These are phyloP conservation scores for Osmanthus fragrans DNA, from an alignment of 257 asterid genomes.

Conservation along the genomic window DNA sequence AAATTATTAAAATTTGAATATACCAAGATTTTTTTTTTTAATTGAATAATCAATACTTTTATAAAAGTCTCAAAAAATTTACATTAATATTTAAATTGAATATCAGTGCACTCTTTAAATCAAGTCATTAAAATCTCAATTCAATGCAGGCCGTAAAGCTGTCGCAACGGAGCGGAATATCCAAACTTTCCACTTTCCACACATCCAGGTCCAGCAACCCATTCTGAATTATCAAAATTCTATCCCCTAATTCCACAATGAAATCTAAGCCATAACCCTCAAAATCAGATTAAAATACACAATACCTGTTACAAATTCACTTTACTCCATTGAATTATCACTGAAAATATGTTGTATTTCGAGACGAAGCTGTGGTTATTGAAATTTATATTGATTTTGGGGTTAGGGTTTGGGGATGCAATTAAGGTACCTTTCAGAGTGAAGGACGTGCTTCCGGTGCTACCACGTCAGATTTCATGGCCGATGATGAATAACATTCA, in stretches of 20 bases:
- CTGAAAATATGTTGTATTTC: conserved; percentile 22
- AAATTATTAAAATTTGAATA: too few relatives aligned
- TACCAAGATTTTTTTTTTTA: too few relatives aligned
- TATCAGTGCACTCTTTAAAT: too few relatives aligned
- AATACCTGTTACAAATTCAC: background rate
- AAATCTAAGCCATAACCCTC: conserved; percentile 24
- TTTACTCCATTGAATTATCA: conserved; percentile 10
- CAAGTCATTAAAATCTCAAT: too few relatives aligned
- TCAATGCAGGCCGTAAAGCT: too few relatives aligned
- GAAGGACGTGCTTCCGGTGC: conserved; percentile 83
- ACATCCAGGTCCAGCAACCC: background rate
- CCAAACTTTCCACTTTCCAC: too few relatives aligned
- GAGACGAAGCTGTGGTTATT: conserved; percentile 32
- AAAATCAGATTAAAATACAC: conserved; percentile 9
- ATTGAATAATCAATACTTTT: too few relatives aligned
- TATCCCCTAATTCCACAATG: conserved; percentile 24
- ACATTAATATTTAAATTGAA: too few relatives aligned
- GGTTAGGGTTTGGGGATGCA: conserved; percentile 49
- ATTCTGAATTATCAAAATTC: conserved; percentile 6
- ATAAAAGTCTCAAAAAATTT: too few relatives aligned
- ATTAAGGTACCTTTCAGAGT: conserved; percentile 76
- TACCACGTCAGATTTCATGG: conserved; percentile 92
- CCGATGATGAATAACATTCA: conserved; percentile 80
- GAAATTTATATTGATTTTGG: conserved; percentile 39
- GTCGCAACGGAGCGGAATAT: too few relatives aligned